Evolutionary conservation across 495 filamentous ascomycete genomes (phyloP), one percentile per base, ranked within the genome.

Genomic region (Achaetomiella virescens): DNA sequence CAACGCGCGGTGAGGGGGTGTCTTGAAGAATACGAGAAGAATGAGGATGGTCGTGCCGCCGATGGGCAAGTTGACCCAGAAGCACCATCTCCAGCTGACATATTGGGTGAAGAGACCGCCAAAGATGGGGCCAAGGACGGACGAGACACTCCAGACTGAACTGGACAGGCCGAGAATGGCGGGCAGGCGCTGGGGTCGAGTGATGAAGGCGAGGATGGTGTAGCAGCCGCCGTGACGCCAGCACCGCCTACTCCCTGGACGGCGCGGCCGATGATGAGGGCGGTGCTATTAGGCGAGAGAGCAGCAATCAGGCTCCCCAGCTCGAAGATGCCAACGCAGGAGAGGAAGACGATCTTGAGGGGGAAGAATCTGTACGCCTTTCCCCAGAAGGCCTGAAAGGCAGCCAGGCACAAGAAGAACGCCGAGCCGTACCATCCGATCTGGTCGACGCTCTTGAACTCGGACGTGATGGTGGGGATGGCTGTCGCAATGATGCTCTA

Each of bases 161-260:
- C 55, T 8, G 21, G 59, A 42, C n/a, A 63, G 25, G 22, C 45
- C 61, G 10, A 67, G 59, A 48, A 70, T 84, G 79, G 58, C 27
- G 9, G 27, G 81, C 75, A 59, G 83, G 59, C 89, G 83, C 80
- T 73, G 63, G 37, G 70, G 71, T 66, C 87, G 77, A 49, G 82
- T 82, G 67, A 87, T 86, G 36, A 91, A 59, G 74, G 95, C 90
- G 2, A 80, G 81, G 25, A 65, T 85, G 37, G 67, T 59, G 35
- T 90, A 60, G 91, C 48, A 24, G 85, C 81, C 52, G 90, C 68
- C 10, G 87, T 80, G 48, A 91, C 78, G 3, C 90, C 90, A 51
- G 89, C 89, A 27, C 81, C 84, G 9, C 89, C 90, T 20, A 83
- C 70, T 52, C 90, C 90, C 64, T 93, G 88, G 40, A 95, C 72